A percentile compares a stretch with the other conserved stretches of the same genome.
These are phyloP conservation scores for Exophiala aquamarina DNA, from an alignment of 2,329 filamentous ascomycete species.

Conservation along the genomic window DNA sequence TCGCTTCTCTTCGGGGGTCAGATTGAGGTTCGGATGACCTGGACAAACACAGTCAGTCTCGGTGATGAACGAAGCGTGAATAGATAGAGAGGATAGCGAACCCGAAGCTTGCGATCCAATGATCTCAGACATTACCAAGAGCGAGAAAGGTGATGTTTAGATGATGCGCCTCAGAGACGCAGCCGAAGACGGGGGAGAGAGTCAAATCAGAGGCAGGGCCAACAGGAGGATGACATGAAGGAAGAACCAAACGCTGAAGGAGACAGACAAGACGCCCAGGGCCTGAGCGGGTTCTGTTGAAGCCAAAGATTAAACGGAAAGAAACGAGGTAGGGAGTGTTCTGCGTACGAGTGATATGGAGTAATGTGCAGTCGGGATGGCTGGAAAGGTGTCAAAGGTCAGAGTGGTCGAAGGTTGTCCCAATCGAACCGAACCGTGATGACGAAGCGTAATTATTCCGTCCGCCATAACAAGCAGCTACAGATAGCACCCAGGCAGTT, in stretches of 20 bases:
- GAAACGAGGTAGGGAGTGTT: neutral
- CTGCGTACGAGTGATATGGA: neutral
- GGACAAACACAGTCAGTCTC: conserved; percentile 5
- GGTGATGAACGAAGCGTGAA: neutral
- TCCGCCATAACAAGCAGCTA: no score
- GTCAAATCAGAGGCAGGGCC: conserved; percentile 1
- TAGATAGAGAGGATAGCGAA: conserved; percentile 8
- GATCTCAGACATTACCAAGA: conserved; percentile 23
- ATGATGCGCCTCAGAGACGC: no score
- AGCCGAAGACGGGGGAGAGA: neutral
- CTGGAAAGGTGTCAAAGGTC: no score
- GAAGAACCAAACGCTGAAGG: neutral
- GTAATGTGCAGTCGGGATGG: neutral
- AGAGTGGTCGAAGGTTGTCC: no score
- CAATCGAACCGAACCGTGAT: no score
- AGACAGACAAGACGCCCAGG: neutral
- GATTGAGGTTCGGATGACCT: conserved; percentile 70
- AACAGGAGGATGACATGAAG: conserved; percentile 5
- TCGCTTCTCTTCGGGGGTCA: conserved; percentile 88
- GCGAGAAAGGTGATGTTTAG: conserved; percentile 1
- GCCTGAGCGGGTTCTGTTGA: neutral
- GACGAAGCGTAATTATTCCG: no score
- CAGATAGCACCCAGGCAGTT: no score
- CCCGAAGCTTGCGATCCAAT: conserved; percentile 27
- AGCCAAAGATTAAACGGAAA: neutral